Evolutionary conservation across 306 rosid species (phyloP).

Genomic region (Quercus alba): DNA sequence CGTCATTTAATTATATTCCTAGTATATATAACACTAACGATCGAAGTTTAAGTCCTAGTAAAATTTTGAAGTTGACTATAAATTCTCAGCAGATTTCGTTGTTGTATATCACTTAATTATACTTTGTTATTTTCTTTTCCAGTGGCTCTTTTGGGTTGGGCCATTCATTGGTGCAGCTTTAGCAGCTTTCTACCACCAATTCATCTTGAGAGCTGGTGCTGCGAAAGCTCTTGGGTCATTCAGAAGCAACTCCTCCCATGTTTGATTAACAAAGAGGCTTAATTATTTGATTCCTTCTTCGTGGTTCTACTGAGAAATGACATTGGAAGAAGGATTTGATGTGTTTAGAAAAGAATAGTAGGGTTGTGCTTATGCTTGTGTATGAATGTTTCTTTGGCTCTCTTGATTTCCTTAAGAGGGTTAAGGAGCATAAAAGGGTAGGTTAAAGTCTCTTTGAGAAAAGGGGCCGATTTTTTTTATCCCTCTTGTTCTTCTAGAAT

Average conservation of each 20-base stretch:
- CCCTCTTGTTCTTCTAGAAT: conserved; percentile 24
- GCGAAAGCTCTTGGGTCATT: conserved; percentile 86
- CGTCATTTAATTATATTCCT: not conserved
- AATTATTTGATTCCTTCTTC: not conserved
- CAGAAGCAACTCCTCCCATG: conserved; percentile 68
- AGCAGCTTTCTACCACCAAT: conserved; percentile 95
- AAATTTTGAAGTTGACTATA: too few species aligned
- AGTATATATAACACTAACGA: too few species aligned
- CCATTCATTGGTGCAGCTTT: conserved; percentile 89
- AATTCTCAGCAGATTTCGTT: too few species aligned
- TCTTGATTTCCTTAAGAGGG: not conserved
- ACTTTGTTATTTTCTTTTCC: conserved; percentile 13
- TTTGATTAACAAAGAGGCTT: conserved; percentile 20
- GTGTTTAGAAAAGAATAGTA: conserved; percentile 1
- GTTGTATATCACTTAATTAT: too few species aligned
- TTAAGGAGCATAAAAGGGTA: conserved; percentile 26
- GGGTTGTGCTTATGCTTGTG: conserved; percentile 20
- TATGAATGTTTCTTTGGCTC: not conserved
- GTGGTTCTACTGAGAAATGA: conserved; percentile 12
- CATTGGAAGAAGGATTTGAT: conserved; percentile 21
- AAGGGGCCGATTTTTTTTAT: conserved; percentile 20
- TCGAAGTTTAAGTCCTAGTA: too few species aligned
- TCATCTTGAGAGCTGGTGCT: conserved; percentile 88
- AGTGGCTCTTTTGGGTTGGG: conserved; percentile 99
- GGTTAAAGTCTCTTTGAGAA: conserved; percentile 35